Evolutionary conservation across 2,329 filamentous ascomycete species (phyloP), one percentile per base, ranked within the genome.

Genomic region (Penicillium sp.): DNA sequence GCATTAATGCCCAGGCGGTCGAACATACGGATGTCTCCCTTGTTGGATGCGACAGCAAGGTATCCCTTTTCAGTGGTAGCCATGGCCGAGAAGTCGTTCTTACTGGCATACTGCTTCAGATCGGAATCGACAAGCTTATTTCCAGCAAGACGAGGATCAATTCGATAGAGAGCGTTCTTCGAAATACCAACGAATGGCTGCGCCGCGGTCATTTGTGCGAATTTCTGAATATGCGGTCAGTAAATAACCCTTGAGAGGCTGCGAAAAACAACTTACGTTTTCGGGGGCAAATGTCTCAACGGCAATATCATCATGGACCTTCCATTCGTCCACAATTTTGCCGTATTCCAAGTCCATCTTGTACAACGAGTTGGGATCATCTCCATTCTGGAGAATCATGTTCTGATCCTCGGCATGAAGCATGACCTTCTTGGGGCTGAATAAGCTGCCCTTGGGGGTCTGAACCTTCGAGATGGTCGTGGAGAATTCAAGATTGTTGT

Each of bases 271-370:
- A 72, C 79, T 72, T 74, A 84, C 82, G 56, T 88, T 96, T 73
- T 97, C 92, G 0, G 94, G 94, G 0, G 90, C 90, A 74, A 97
- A 97, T 9, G 87, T 94, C 51, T 90, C 86, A 57, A 97, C 90
- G 0, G 90, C 88, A 51, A 99, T 97, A 70, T 97, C 90, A 59
- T 99, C 93, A 69, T 99, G 93, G 13, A 99, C 84, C 65, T 96
- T 96, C 94, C 94, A 99, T 74, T 99, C 94, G 68, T 99, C 94
- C 2, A 97, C 91, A 34, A 99, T 90, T 77, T 97, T 97, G 62
- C 94, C 94, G 64, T 95, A 95, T 73, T 99, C 93, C 41, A 99
- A 81, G 75, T 99, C 94, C 94, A 99, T 97, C 42, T 90, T 90
- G 72, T 92, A 99, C 1, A 99, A 82, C 47, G 90, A 91, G 77